Percentiles rank a stretch among this genome's conserved stretches.
phyloP scores from a whole-genome alignment of 2,329 filamentous ascomycete genomes.

The Xylariaceae sp. region DNA sequence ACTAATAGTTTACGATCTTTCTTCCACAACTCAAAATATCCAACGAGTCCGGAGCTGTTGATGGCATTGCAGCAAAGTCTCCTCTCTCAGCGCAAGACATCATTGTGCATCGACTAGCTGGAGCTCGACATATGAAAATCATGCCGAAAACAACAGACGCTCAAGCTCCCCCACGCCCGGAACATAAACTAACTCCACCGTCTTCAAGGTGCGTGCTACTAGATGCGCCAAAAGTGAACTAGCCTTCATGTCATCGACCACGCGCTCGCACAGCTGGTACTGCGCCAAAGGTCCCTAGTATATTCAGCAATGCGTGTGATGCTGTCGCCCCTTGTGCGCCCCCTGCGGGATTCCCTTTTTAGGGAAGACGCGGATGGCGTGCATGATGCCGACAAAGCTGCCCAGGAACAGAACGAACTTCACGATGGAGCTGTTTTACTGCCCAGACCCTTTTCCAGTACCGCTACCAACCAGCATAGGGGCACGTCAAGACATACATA shows the following conservation, averaged over 20 bases:
- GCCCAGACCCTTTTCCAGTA: neutral
- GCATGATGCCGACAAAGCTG: constrained; percentile 27
- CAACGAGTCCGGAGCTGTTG: neutral
- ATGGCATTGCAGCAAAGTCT: neutral
- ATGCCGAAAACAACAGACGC: constrained; percentile 5
- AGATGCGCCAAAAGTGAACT: constrained; percentile 37
- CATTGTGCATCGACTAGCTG: constrained; percentile 14
- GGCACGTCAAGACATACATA: constrained; percentile 6
- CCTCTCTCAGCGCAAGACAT: constrained; percentile 2
- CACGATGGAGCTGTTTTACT: constrained; percentile 10
- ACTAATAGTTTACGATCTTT: too few relatives aligned
- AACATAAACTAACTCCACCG: constrained; percentile 30
- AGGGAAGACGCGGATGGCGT: constrained; percentile 30
- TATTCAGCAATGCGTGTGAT: constrained; percentile 25
- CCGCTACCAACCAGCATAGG: neutral
- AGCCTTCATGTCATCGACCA: constrained; percentile 30
- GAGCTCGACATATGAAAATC: neutral
- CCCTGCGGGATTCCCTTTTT: constrained; percentile 37
- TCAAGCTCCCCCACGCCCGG: constrained; percentile 34
- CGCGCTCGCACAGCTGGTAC: constrained; percentile 17
- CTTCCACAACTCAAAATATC: neutral
- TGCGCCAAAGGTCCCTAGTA: neutral
- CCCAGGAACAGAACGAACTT: constrained; percentile 30
- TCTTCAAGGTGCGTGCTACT: constrained; percentile 34
- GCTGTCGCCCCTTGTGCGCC: constrained; percentile 23